Base-by-base conservation (phyloP, 495 filamentous ascomycete genomes). In the Penicillium longicatenatum region DNA sequence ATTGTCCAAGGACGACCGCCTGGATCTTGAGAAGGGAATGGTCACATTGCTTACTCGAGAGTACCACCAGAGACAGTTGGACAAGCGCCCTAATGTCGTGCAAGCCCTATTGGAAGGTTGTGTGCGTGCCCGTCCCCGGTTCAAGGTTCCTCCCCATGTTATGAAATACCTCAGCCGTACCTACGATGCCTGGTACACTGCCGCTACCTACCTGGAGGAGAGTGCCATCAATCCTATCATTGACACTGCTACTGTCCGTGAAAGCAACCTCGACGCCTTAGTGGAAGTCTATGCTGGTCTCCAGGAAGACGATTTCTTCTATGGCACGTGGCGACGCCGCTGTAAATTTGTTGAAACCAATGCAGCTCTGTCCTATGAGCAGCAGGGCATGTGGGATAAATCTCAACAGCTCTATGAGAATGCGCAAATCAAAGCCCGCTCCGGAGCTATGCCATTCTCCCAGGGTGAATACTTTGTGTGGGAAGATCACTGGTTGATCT, bases 371-470 rank as follows among this genome's bases (percentile, higher is more conserved):
- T 99, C 95, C 0, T 99, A 96, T 63, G 95, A 99, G 74, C 95
- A 99, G 67, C 93, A 94, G 64, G 95, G 95, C 22, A 96, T 97
- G 89, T 99, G 95, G 94, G 94, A 97, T 60, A 97, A 97, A 68
- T 90, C 95, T 12, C 95, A 98, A 71, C 86, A 88, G 62, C 87
- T 97, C 75, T 99, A 97, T 72, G 95, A 99, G 68, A 86, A 85
- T 43, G 95, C 94, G 0, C 95, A 98, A 73, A 93, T 97, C 69
- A 99, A 97, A 71, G 93, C 95, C 43, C 84, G 95, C 35, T 97
- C 91, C 1, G 93, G 92, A 29, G 88, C 89, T 14, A 84, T 97
- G 58, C 93, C 95, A 2, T 97, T 97, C 75, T 97, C 94, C 1
- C 89, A 95, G 62, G 91, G 86, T 14, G 95, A 99, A 75, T 99